Conservation (phyloP, 176 grass and related monocot genomes). For the Aegilops umbellulata region DNA sequence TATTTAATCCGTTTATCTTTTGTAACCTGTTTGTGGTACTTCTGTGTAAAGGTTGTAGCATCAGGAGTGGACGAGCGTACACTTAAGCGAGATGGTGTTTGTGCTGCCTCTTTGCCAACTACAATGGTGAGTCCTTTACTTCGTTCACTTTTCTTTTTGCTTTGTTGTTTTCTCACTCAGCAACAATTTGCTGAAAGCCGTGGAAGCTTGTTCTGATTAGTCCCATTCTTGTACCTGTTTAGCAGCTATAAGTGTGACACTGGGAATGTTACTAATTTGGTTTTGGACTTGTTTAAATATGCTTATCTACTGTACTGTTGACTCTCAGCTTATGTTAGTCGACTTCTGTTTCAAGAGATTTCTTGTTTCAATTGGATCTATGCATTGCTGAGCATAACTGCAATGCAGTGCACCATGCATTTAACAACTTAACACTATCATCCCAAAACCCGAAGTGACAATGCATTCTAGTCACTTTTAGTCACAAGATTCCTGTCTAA, state of each 20-base stretch:
- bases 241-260: not conserved
- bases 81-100: slow-evolving; percentile 95
- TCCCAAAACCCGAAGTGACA: slow-evolving; percentile 11
- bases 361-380: not conserved
- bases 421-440: not conserved
- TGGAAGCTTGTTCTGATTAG: slow-evolving; percentile 9
- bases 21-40: not conserved
- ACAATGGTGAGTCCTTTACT: slow-evolving; percentile 61
- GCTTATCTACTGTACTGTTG: not conserved
- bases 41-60: slow-evolving; percentile 72
- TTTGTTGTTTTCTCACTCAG: not conserved
- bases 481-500: slow-evolving; percentile 14
- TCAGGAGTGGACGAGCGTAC: slow-evolving; percentile 94
- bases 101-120: slow-evolving; percentile 96
- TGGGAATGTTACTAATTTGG: not conserved
- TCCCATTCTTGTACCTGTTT: not conserved
- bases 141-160: not conserved
- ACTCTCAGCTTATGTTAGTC: not conserved
- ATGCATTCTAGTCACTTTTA: not conserved
- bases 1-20: not conserved
- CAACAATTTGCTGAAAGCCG: not conserved
- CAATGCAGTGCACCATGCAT: not conserved
- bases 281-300: not conserved
- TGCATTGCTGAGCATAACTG: not conserved
- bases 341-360: not conserved